phyloP scores from a whole-genome alignment of 148 eudicot genomes.

The Suaeda aralocaspica region DNA sequence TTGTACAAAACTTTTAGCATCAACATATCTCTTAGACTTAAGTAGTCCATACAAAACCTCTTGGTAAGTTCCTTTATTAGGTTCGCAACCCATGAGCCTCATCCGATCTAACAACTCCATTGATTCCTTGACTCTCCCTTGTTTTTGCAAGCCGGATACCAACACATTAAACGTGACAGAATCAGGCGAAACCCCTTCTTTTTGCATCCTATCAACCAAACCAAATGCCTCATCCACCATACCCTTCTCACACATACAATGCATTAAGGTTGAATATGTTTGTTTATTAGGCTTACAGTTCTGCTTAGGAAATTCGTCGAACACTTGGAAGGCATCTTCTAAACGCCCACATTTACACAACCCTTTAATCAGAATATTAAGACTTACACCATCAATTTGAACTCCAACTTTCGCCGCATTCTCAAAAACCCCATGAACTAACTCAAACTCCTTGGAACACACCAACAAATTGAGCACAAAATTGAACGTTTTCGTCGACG shows the following conservation, averaged over 20 bases:
- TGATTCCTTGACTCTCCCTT: conserved; percentile 61
- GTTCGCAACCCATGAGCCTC: conserved; percentile 66
- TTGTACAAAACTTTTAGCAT: conserved; percentile 50
- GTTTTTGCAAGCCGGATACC: conserved; percentile 58
- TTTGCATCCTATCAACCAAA: conserved; percentile 70
- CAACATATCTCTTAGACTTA: conserved; percentile 37
- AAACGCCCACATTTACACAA: conserved; percentile 55
- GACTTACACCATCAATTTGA: conserved; percentile 66
- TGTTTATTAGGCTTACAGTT: conserved; percentile 53
- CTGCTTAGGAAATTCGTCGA: conserved; percentile 81
- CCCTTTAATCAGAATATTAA: conserved; percentile 78
- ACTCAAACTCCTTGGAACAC: conserved; percentile 47
- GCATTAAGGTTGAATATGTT: conserved; percentile 68
- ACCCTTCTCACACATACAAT: conserved; percentile 56
- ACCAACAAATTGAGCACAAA: conserved; percentile 73
- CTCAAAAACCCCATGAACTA: conserved; percentile 48
- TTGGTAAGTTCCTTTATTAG: conserved; percentile 67
- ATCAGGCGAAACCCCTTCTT: conserved; percentile 57
- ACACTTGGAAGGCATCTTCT: conserved; percentile 64
- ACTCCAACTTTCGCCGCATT: conserved; percentile 52
- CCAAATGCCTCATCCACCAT: conserved; percentile 60
- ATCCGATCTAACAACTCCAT: conserved; percentile 55
- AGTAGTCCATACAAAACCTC: conserved; percentile 78
- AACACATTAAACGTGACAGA: conserved; percentile 56
- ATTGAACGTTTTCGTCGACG: conserved; percentile 67